Evolutionary conservation across 164 flowering plant genomes (phyloP), one percentile per base, ranked within the genome.

Genomic region (Magnolia kwangsiensis): DNA sequence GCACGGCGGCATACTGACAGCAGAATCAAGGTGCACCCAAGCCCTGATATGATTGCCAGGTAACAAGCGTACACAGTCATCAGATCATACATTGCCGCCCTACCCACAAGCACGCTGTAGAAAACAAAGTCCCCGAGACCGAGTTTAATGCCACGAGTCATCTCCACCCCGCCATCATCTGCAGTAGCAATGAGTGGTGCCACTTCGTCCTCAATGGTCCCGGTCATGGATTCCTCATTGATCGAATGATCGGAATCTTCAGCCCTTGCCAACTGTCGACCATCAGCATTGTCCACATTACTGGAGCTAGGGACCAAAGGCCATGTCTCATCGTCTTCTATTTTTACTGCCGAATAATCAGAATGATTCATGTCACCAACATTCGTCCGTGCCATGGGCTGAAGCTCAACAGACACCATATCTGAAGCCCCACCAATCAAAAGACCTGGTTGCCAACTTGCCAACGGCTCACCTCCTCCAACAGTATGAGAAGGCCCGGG

Each of bases 21-120:
- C 86, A 95, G 79, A 68, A 95, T 91, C 23, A 95, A 90, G 8
- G 98, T 95, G 90, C 95, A 91, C 9, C 92, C 98, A 70, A 95
- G 92, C 63, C 99, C 98, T 14, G 95, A 90, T 80, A 95, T 89
- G 74, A 95, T 93, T 4, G 94, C 99, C 78, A 95, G 93, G 82
- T 95, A 95, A 86, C 98, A 95, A 31, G 98, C 98, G 86, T 93
- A 95, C 8, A 95, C 95, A 10, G 99, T 95, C 96, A 92, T 91
- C 27, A 95, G 86, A 88, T 95, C 99, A 86, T 92, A 95, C 98
- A 93, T 89, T 72, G 99, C 95, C 77, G 99, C 99, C 80, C 99
- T 91, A 59, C 98, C 99, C 75, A 95, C 99, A 69, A 95, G 90
- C 75, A 93, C 98, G 79, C 98, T 89, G 77, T 93, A 95, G 82